Evolutionary conservation across 768 basidiomycete genomes (phyloP), one percentile per base, ranked within the genome.

Genomic region (Amylocystis lapponica): DNA sequence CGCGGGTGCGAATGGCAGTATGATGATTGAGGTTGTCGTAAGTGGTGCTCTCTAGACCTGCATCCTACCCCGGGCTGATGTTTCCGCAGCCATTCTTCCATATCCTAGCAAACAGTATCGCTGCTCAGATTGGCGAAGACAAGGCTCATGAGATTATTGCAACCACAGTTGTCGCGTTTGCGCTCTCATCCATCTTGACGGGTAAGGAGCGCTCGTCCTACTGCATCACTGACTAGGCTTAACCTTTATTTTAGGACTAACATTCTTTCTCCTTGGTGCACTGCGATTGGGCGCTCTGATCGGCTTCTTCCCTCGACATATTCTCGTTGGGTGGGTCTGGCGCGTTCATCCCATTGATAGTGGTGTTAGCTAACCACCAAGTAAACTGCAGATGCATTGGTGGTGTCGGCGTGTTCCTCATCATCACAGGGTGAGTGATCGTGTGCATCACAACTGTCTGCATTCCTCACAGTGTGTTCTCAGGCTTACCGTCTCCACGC

Each of bases 21-120:
- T 94, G 92, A 96, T 97, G 92, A 97, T 99, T 48, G 95, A 98
- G 65, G 90, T 94, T 10, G 93, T 97, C 52, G 87, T 91, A 60
- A 33, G 83, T 75, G 38, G 39, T 19, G 14, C 14, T 31, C 11
- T 10, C 33, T 11, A 22, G 26, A 30, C 21, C 40, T 21, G 16
- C 19, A 5, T 25, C 46, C 27, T 30, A 19, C 9, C 38, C 31
- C 43, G 25, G 16, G 21, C 20, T 12, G 2, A 35, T 8, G 31
- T 27, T 31, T 19, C 14, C n/a, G 12, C 50, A 91, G 86, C 94
- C 95, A 2, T 97, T 99, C 65, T 96, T 94, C 58, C 95, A 97
- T 61, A 86, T 96, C 46, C 72, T 98, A 33, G 88, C 89, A 5
- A 79, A 73, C 26, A 75, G 74, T 25, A 94, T 97, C 34, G 79